Percentiles rank a stretch among this genome's conserved stretches.
Conservation (phyloP, 2,329 filamentous ascomycete species). For the Colletotrichum somersetense region DNA sequence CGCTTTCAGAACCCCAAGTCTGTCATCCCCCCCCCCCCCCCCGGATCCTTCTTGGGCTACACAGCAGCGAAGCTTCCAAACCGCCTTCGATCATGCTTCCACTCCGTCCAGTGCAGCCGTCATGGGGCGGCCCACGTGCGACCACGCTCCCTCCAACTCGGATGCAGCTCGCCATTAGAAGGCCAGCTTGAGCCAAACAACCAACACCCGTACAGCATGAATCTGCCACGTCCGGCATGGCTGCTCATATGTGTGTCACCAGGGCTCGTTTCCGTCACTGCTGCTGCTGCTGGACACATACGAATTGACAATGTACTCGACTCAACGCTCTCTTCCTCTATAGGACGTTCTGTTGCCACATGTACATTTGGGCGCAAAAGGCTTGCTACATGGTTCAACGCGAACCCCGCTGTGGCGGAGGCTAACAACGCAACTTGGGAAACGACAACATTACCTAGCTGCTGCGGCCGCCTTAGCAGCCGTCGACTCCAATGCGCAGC, state of each 20-base stretch:
- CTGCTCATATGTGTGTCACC: constrained; percentile 9
- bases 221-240: background rate
- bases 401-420: constrained; percentile 4
- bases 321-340: background rate
- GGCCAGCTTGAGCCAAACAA: background rate
- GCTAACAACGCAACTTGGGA: background rate
- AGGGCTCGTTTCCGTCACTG: background rate
- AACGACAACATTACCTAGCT: constrained; percentile 6
- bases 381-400: background rate
- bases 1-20: constrained; percentile 4
- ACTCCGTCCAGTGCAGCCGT: constrained; percentile 25
- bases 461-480: constrained; percentile 3
- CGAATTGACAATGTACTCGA: background rate
- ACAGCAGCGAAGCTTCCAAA: constrained; percentile 31
- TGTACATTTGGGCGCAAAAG: background rate
- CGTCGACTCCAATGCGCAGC: constrained; percentile 23
- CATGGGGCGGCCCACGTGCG: constrained; percentile 4
- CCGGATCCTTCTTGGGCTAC: constrained; percentile 29
- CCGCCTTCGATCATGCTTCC: constrained; percentile 30
- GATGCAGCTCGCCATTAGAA: constrained; percentile 25
- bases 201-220: background rate
- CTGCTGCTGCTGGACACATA: too few relatives aligned
- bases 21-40: constrained; percentile 23
- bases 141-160: constrained; percentile 2
- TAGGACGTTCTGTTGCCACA: background rate